Evolutionary conservation across 2,329 filamentous ascomycete genomes (phyloP).

Genomic region (Colletotrichum gloeosporioides): DNA sequence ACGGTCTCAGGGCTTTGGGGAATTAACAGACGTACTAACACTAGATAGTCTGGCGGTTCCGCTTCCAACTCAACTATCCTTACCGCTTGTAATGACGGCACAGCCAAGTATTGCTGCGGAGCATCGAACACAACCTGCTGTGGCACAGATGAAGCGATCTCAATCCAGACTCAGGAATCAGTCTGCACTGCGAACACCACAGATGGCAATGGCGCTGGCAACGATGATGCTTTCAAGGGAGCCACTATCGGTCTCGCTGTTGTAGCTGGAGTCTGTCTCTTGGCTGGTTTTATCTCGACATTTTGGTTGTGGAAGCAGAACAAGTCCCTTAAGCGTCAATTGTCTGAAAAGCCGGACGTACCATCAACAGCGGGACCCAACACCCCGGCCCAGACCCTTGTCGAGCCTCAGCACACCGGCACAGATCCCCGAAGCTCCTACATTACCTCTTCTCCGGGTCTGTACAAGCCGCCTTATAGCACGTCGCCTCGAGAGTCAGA

Average conservation of each 20-base stretch:
- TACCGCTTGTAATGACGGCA: conserved; percentile 26
- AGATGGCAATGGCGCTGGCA: neutral
- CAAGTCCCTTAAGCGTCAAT: conserved; percentile 21
- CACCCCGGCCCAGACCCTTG: neutral
- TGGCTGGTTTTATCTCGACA: conserved; percentile 19
- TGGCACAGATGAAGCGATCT: conserved; percentile 27
- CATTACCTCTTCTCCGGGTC: neutral
- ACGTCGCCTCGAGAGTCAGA: neutral
- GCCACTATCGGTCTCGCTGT: conserved; percentile 30
- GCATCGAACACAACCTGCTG: conserved; percentile 31
- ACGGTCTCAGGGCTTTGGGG: rapidly evolving
- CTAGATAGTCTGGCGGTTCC: neutral
- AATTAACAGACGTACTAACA: neutral
- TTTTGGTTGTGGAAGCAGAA: conserved; percentile 26
- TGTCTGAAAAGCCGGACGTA: neutral
- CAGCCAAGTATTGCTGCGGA: conserved; percentile 36
- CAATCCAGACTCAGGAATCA: conserved; percentile 25
- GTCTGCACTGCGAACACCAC: conserved; percentile 21
- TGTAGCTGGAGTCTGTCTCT: conserved; percentile 24
- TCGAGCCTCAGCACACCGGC: neutral
- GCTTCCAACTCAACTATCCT: conserved; percentile 5
- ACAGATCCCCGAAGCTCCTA: neutral
- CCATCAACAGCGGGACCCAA: neutral
- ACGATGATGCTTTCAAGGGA: conserved; percentile 19
- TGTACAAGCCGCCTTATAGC: conserved; percentile 4